Percentiles rank a stretch among this genome's conserved stretches.
Evolutionary conservation across 2,329 filamentous ascomycete species (phyloP).

Genomic region (Atkinsonella texensis): DNA sequence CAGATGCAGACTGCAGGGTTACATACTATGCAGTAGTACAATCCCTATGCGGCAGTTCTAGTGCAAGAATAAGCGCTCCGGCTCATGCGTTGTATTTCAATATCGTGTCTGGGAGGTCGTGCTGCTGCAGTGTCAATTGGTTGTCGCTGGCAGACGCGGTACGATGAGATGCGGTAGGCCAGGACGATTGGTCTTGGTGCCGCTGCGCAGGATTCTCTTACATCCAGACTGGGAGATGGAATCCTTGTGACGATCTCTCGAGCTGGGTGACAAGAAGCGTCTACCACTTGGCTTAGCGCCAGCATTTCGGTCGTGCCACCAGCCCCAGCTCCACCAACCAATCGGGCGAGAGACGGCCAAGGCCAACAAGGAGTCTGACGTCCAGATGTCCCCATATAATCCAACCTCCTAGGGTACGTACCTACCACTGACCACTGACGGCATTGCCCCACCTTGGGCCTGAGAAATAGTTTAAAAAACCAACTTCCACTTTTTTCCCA

Average conservation of each 20-base stretch:
- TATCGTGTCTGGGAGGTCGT: neutral
- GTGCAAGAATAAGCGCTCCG: neutral
- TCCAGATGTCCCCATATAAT: no score
- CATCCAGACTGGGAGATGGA: no score
- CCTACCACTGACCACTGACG: neutral
- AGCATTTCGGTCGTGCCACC: neutral
- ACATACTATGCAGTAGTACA: neutral
- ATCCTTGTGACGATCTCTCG: no score
- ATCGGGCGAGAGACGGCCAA: neutral
- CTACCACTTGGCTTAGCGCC: neutral
- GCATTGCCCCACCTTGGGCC: conserved; percentile 1
- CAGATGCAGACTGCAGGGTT: neutral
- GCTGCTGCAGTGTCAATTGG: neutral
- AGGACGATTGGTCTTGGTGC: neutral
- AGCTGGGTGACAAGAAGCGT: no score
- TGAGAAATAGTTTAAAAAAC: neutral
- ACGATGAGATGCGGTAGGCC: no score
- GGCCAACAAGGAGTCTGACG: no score
- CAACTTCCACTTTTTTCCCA: neutral
- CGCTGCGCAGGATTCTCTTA: neutral
- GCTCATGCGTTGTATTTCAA: neutral
- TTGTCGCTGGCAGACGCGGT: neutral
- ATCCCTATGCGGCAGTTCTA: neutral
- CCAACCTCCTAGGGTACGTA: no score
- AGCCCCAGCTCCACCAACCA: neutral